These are phyloP conservation scores for Pichia deserticola DNA, from an alignment of 805 yeast genomes.

Conservation along the genomic window DNA sequence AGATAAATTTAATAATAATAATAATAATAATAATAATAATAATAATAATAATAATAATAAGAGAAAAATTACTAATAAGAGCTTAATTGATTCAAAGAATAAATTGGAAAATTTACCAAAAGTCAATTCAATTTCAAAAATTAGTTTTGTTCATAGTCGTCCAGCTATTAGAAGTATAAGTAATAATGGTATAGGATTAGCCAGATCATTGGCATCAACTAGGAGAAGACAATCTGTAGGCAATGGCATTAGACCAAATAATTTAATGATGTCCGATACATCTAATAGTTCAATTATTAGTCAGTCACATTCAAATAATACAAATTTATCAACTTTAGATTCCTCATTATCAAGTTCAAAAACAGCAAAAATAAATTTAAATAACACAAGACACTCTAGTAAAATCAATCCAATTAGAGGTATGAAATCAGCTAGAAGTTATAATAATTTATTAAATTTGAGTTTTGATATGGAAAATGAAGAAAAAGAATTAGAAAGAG, in stretches of 20 bases:
- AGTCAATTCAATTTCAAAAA: slow-evolving; percentile 14
- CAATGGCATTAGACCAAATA: not conserved
- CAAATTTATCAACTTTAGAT: too few relatives aligned
- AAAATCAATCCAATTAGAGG: not conserved
- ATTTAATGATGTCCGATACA: not conserved
- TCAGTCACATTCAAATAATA: too few relatives aligned
- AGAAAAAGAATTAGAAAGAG: not conserved
- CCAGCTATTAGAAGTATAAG: not conserved
- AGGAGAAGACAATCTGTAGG: not conserved
- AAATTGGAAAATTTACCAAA: not conserved
- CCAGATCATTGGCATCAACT: not conserved
- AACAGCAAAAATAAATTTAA: not conserved
- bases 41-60: not conserved
- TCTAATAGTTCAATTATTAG: not conserved
- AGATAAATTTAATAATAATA: not conserved
- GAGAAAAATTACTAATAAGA: not conserved
- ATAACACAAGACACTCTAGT: not conserved
- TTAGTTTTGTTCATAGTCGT: slow-evolving; percentile 11
- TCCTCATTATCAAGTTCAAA: not conserved
- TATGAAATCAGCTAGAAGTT: slow-evolving; percentile 2
- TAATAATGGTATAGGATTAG: not conserved
- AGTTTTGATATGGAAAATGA: not conserved
- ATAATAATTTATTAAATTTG: not conserved
- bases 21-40: not conserved
- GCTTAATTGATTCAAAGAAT: not conserved